Evolutionary conservation across 2,329 filamentous ascomycete species (phyloP).

Genomic region (Gaeumannomyces sp.): DNA sequence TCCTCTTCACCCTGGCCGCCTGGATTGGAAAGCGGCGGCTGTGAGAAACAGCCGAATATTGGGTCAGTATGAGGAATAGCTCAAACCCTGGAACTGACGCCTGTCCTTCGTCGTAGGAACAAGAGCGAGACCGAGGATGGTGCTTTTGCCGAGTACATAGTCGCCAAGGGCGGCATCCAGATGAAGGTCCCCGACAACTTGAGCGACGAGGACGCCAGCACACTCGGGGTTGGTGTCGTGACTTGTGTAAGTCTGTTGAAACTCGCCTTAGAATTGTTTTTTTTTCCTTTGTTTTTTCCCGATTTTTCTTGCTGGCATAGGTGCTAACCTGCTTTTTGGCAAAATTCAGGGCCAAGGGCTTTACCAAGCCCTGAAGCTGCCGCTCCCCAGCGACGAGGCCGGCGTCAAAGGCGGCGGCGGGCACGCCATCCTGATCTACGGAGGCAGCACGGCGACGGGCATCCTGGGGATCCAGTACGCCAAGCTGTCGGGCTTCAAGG

Average conservation of each 20-base stretch:
- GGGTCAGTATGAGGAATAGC: not conserved
- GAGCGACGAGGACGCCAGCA: constrained; percentile 40
- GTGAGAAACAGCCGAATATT: too few species aligned
- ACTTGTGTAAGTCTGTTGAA: constrained; percentile 29
- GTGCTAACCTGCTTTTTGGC: not conserved
- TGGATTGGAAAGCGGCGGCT: too few species aligned
- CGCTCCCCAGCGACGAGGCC: constrained; percentile 24
- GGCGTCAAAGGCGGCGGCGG: constrained; percentile 20
- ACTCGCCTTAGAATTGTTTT: not conserved
- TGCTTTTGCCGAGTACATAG: constrained; percentile 33
- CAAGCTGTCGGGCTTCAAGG: constrained; percentile 32
- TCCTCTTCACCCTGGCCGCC: not conserved
- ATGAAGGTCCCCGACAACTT: constrained; percentile 39
- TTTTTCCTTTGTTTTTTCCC: not conserved
- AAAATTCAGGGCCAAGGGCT: constrained; percentile 36
- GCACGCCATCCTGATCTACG: constrained; percentile 39
- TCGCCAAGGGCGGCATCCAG: constrained; percentile 32
- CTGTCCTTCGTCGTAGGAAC: constrained; percentile 20
- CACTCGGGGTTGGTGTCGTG: constrained; percentile 31
- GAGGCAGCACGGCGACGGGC: constrained; percentile 48
- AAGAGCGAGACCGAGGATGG: constrained; percentile 33
- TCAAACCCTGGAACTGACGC: not conserved
- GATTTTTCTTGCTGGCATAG: not conserved
- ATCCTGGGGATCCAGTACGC: constrained; percentile 43
- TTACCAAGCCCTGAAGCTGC: constrained; percentile 38